A percentile compares a stretch with the other conserved stretches of the same genome.
Conservation (phyloP, 768 basidiomycete genomes). For the Suillus clintonianus region DNA sequence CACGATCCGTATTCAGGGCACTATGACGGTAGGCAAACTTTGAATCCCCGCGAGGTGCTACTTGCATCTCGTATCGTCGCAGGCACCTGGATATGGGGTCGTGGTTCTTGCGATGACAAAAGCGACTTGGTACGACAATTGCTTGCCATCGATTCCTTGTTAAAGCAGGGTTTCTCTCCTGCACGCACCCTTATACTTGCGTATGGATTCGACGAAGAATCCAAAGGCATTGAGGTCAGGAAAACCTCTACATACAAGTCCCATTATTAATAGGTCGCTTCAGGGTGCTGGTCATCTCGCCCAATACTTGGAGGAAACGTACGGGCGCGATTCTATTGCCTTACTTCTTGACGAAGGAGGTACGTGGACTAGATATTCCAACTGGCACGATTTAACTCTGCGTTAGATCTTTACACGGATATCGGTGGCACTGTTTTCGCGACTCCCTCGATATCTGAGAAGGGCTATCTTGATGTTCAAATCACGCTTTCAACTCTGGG, state of each 20-base stretch:
- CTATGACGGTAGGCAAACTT: slow-evolving; percentile 44
- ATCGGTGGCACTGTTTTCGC: slow-evolving; percentile 42
- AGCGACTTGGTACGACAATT: slow-evolving; percentile 55
- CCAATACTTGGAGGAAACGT: slow-evolving; percentile 50
- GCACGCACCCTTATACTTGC: slow-evolving; percentile 42
- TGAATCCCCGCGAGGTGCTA: background rate
- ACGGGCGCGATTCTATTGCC: slow-evolving; percentile 70
- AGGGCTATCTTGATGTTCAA: slow-evolving; percentile 64
- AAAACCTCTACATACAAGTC: background rate
- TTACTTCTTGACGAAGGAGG: slow-evolving; percentile 87
- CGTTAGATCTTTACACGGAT: slow-evolving; percentile 1
- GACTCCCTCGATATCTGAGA: slow-evolving; percentile 64
- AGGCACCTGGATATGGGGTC: slow-evolving; percentile 72
- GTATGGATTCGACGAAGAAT: slow-evolving; percentile 57
- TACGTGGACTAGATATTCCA: slow-evolving; percentile 24
- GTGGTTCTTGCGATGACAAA: slow-evolving; percentile 77
- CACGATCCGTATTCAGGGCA: slow-evolving; percentile 61
- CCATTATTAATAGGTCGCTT: background rate
- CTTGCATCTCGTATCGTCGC: background rate
- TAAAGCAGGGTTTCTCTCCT: slow-evolving; percentile 48
- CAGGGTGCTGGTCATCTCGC: slow-evolving; percentile 56
- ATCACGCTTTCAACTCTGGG: slow-evolving; percentile 66
- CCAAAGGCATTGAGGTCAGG: slow-evolving; percentile 46
- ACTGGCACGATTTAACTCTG: background rate
- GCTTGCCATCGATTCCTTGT: slow-evolving; percentile 49